Base-by-base conservation (phyloP, 805 yeast species). In the Sporopachydermia lactativora region DNA sequence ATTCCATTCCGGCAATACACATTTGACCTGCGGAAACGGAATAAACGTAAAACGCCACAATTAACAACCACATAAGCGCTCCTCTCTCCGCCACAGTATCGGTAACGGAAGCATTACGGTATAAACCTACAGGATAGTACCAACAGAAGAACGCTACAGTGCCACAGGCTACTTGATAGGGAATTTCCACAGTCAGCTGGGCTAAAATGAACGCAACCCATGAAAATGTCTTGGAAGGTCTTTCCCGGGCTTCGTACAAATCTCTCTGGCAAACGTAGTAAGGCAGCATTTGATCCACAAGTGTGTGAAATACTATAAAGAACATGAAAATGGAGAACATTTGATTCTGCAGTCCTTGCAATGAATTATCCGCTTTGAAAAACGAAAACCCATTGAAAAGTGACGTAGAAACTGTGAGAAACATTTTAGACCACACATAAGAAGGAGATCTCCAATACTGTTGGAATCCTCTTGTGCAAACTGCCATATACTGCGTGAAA, bases 271-370 rank as follows among this genome's bases (percentile, higher is more conserved):
- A 47, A 34, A 75, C 71, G 54, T 64, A 81, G 42, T 70, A 55
- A 15, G 86, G 85, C 47, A 77, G 58, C 60, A 72, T 66, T 55
- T 80, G 86, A 47, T 76, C 73, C 39, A 75, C 53, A 49, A 76
- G 51, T 17, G 81, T 75, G 47, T 68, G 67, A 59, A 75, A 66
- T 39, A 70, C 62, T 49, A 73, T 66, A 35, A 73, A 54, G 51
- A 75, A 70, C 84, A 81, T 77, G 62, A 82, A 82, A 36, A 79
- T 53, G 2, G 86, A 66, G 50, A 80, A 73, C 85, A 81, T 76
- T 62, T 80, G 92, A 59, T 83, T 82, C 58, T 85, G 95, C 51
- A 83, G 57, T 53, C 83, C 77, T 59, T 74, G 84, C 37, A 67
- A 54, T 11, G 84, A 69, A 17, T 66, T 67, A 42, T 66, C 64